A percentile compares a stretch with the other conserved stretches of the same genome.
These are phyloP conservation scores for Candida ulmi DNA, from an alignment of 805 yeast species.

Conservation along the genomic window DNA sequence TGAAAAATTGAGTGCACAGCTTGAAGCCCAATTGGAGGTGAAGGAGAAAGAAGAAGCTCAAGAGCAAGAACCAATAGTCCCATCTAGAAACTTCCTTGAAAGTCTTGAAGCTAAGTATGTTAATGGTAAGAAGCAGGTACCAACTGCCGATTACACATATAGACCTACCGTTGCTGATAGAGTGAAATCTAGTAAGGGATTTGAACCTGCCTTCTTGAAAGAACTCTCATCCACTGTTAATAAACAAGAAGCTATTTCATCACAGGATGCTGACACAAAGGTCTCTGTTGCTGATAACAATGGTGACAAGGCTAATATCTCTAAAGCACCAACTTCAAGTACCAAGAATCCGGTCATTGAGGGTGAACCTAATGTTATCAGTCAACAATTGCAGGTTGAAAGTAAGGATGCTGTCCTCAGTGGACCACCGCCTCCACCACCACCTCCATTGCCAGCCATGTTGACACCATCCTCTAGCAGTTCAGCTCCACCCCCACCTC, in stretches of 20 bases:
- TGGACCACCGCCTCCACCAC: conserved; percentile 25
- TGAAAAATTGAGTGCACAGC: conserved; percentile 18
- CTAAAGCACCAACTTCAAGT: too few species aligned
- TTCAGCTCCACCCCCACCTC: conserved; percentile 22
- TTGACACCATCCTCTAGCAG: too few species aligned
- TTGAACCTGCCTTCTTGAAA: conserved; percentile 45
- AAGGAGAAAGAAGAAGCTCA: conserved; percentile 2
- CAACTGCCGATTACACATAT: conserved; percentile 13
- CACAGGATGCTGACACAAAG: too few species aligned
- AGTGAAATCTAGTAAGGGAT: conserved; percentile 28
- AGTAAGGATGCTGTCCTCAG: conserved; percentile 1
- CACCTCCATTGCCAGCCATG: too few species aligned
- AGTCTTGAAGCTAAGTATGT: conserved; percentile 39
- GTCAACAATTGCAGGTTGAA: too few species aligned
- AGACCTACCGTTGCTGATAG: conserved; percentile 21
- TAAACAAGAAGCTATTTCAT: conserved; percentile 25
- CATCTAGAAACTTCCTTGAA: conserved; percentile 21
- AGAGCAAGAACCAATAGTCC: conserved; percentile 5
- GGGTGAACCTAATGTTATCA: background rate
- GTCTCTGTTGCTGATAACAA: too few species aligned
- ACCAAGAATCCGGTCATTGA: too few species aligned
- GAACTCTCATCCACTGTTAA: conserved; percentile 49
- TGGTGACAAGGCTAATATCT: too few species aligned
- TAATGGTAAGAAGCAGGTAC: conserved; percentile 35
- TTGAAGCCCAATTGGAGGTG: conserved; percentile 12